Conservation (phyloP, 371 early-diverging fungal genomes). For the Rhizopus microsporus region DNA sequence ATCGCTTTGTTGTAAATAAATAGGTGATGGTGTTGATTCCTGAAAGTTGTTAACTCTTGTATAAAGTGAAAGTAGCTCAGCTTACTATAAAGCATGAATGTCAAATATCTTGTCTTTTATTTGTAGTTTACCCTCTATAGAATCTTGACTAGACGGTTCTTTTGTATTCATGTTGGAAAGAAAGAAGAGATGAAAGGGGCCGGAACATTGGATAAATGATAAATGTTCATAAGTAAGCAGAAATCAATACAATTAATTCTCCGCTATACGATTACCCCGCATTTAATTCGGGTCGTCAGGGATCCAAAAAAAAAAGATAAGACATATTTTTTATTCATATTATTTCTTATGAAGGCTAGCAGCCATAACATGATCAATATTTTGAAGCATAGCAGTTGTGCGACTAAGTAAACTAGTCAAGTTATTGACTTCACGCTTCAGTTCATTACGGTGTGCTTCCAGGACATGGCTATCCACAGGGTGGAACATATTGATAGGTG, state of each 20-base stretch:
- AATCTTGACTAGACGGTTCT: background rate
- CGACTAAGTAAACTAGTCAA: constrained; percentile 58
- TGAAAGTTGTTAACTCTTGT: too few species aligned
- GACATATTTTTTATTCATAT: constrained; percentile 2
- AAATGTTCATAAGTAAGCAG: constrained; percentile 2
- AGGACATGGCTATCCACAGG: background rate
- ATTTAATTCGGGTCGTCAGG: constrained; percentile 7
- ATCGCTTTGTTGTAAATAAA: constrained; percentile 24
- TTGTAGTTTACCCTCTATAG: too few species aligned
- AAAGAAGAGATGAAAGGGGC: background rate
- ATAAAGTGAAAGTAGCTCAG: background rate
- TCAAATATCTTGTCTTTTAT: too few species aligned
- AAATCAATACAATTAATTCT: background rate
- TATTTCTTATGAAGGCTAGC: constrained; percentile 2
- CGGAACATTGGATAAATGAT: background rate
- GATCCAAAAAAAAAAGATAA: constrained; percentile 5
- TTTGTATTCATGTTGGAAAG: constrained; percentile 1
- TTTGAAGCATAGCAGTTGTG: constrained; percentile 62
- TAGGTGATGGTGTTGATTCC: constrained; percentile 11
- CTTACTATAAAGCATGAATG: background rate
- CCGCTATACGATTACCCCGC: constrained; percentile 6
- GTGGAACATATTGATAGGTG: background rate
- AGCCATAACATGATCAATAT: constrained; percentile 58
- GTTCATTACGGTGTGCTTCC: constrained; percentile 45
- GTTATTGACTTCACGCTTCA: constrained; percentile 63